Percentiles rank a stretch among this genome's conserved stretches.
Evolutionary conservation across 495 filamentous ascomycete genomes (phyloP).

Genomic region (Aspergillus conjunctus): DNA sequence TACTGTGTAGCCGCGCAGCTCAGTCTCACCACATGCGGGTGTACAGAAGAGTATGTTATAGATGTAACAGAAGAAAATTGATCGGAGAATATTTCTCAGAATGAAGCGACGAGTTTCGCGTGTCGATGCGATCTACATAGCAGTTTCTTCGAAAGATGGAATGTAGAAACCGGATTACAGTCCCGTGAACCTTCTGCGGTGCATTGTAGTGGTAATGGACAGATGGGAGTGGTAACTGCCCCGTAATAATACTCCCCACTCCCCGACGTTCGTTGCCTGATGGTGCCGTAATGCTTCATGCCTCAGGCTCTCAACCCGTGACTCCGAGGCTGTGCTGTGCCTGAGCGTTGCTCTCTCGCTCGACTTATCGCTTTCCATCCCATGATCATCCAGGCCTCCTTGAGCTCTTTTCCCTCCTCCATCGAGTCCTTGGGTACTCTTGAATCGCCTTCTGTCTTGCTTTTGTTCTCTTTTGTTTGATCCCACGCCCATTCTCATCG

Average conservation of each 20-base stretch:
- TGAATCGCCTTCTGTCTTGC: conserved; percentile 5
- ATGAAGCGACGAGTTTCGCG: too few relatives aligned
- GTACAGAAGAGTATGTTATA: too few relatives aligned
- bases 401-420: conserved; percentile 16
- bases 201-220: background rate
- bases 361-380: background rate
- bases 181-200: background rate
- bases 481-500: conserved; percentile 4
- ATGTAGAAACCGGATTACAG: background rate
- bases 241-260: background rate
- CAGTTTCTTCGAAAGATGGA: background rate
- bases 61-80: too few relatives aligned
- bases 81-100: too few relatives aligned
- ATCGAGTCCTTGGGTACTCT: conserved; percentile 7
- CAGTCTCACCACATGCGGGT: too few relatives aligned
- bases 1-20: too few relatives aligned
- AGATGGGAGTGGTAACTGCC: background rate
- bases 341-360: background rate
- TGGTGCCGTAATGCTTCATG: background rate
- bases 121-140: too few relatives aligned
- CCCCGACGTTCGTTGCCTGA: conserved; percentile 1
- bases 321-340: conserved; percentile 22
- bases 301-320: conserved; percentile 26
- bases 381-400: conserved; percentile 5
- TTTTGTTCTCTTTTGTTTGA: conserved; percentile 20